Percentiles rank a stretch among this genome's conserved stretches.
These are phyloP conservation scores for Candida saitoana DNA, from an alignment of 805 yeast genomes.

Conservation along the genomic window DNA sequence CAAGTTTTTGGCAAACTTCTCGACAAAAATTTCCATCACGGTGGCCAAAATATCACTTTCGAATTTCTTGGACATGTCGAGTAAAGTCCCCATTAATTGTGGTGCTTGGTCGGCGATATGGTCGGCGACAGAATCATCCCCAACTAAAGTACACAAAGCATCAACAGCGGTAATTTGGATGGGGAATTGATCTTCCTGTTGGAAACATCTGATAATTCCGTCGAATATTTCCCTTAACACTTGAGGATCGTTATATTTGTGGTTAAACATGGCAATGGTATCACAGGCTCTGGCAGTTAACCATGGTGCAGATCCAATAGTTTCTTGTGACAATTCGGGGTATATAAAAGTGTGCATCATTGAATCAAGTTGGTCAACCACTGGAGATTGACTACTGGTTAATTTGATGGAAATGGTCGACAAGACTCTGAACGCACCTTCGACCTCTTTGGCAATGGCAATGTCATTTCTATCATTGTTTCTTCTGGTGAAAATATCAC, in stretches of 20 bases:
- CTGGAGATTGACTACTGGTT: slow-evolving; percentile 33
- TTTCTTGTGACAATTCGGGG: slow-evolving; percentile 35
- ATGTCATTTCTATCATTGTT: slow-evolving; percentile 23
- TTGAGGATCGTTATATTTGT: slow-evolving; percentile 30
- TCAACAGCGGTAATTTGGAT: slow-evolving; percentile 50
- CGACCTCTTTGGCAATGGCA: slow-evolving; percentile 31
- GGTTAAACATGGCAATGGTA: slow-evolving; percentile 37
- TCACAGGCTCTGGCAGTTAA: slow-evolving; percentile 46
- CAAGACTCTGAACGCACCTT: slow-evolving; percentile 40
- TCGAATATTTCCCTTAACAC: slow-evolving; percentile 39
- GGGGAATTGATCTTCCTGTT: slow-evolving; percentile 42
- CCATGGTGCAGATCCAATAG: slow-evolving; percentile 31
- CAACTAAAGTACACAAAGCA: slow-evolving; percentile 45
- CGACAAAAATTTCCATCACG: slow-evolving; percentile 45
- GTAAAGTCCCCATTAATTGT: slow-evolving; percentile 40
- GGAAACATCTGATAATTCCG: slow-evolving; percentile 39
- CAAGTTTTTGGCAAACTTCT: slow-evolving; percentile 38
- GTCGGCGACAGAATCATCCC: slow-evolving; percentile 43
- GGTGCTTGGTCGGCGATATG: slow-evolving; percentile 42
- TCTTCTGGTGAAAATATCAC: slow-evolving; percentile 33
- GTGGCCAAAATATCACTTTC: slow-evolving; percentile 42
- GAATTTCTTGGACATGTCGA: slow-evolving; percentile 41
- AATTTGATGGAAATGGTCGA: slow-evolving; percentile 39
- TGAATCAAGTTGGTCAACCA: slow-evolving; percentile 36
- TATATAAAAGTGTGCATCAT: slow-evolving; percentile 34